Percentiles rank a stretch among this genome's conserved stretches.
These are phyloP conservation scores for Saccharomyces eubayanus DNA, from an alignment of 805 yeast genomes.

Conservation along the genomic window DNA sequence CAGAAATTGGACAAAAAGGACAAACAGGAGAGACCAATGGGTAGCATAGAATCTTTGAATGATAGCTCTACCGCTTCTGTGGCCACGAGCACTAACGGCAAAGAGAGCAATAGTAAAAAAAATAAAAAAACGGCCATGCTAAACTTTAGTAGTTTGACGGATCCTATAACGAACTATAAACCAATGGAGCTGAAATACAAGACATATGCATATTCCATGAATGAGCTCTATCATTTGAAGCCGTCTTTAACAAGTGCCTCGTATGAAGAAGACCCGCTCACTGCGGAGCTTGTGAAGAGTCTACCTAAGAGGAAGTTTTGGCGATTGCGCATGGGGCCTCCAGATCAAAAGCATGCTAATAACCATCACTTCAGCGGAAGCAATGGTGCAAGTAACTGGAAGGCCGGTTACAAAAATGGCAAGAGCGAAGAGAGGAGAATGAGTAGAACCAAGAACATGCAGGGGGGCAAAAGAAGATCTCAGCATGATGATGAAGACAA, in stretches of 20 bases:
- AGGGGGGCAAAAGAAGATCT: constrained; percentile 9
- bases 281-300: constrained; percentile 27
- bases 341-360: constrained; percentile 8
- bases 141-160: neutral
- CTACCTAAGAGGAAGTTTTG: constrained; percentile 46
- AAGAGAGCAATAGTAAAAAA: neutral
- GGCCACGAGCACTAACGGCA: neutral
- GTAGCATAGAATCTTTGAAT: neutral
- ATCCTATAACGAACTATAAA: constrained; percentile 13
- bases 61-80: neutral
- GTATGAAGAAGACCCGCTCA: constrained; percentile 9
- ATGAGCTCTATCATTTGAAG: constrained; percentile 16
- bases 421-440: constrained; percentile 14
- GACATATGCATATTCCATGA: constrained; percentile 20
- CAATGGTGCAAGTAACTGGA: constrained; percentile 9
- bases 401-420: constrained; percentile 7
- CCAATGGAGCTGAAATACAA: constrained; percentile 9
- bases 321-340: constrained; percentile 32
- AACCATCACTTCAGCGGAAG: constrained; percentile 3
- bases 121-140: neutral
- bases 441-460: constrained; percentile 12
- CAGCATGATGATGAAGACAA: constrained; percentile 21
- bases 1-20: neutral
- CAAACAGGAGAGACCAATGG: neutral
- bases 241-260: neutral